A percentile compares a stretch with the other conserved stretches of the same genome.
These are phyloP conservation scores for Neoarthrinium moseri DNA, from an alignment of 2,329 filamentous ascomycete genomes.

Conservation along the genomic window DNA sequence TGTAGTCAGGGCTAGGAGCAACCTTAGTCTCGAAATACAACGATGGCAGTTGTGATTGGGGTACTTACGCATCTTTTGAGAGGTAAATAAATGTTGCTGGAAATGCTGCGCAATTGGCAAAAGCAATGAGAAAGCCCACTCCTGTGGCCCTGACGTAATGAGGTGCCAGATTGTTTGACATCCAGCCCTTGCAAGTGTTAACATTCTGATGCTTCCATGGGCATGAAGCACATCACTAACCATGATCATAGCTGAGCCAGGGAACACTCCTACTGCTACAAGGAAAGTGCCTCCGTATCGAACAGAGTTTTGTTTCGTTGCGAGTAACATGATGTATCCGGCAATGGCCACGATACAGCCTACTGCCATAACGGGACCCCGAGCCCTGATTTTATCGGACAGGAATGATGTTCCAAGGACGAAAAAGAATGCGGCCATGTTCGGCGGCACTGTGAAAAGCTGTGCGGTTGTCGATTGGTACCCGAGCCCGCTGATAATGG, in stretches of 20 bases:
- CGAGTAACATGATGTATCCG: slow-evolving; percentile 80
- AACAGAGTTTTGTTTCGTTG: slow-evolving; percentile 59
- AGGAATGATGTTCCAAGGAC: slow-evolving; percentile 4
- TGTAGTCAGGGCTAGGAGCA: slow-evolving; percentile 27
- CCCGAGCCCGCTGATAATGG: slow-evolving; percentile 63
- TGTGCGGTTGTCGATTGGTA: slow-evolving; percentile 59
- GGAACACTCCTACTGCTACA: slow-evolving; percentile 85
- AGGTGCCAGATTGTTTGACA: slow-evolving; percentile 40
- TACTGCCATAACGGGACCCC: slow-evolving; percentile 50
- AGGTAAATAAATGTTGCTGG: slow-evolving; percentile 44
- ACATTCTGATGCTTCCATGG: background rate
- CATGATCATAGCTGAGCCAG: slow-evolving; percentile 36
- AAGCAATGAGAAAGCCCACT: slow-evolving; percentile 36
- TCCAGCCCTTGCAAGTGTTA: slow-evolving; percentile 28
- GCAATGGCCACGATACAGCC: slow-evolving; percentile 73
- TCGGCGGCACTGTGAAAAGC: slow-evolving; percentile 73
- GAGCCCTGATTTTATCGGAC: slow-evolving; percentile 16
- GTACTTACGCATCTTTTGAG: slow-evolving; percentile 29
- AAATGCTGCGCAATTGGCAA: slow-evolving; percentile 42
- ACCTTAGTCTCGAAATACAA: background rate
- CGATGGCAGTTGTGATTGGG: background rate
- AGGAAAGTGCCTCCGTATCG: slow-evolving; percentile 85
- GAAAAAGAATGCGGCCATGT: slow-evolving; percentile 63
- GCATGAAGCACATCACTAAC: background rate
- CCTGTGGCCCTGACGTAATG: slow-evolving; percentile 42